Conservation (phyloP, 2,329 filamentous ascomycete genomes). For the Elsinoe australis region DNA sequence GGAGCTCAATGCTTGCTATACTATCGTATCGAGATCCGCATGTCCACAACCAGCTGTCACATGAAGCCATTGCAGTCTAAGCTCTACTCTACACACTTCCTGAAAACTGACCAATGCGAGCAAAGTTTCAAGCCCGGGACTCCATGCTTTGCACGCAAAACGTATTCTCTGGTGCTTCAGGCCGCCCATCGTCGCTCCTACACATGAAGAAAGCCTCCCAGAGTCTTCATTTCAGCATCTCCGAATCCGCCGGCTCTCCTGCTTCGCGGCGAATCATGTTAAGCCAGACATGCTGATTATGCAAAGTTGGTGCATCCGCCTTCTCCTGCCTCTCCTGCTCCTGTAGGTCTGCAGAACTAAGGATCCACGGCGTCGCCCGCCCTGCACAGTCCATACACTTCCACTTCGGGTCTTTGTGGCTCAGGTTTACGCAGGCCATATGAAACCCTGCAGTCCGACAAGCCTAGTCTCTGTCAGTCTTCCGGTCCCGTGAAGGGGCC, state of each 20-base stretch:
- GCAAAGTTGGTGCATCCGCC: background rate
- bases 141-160: too few species aligned
- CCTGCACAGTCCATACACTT: conserved; percentile 22
- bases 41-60: too few species aligned
- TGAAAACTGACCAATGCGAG: too few species aligned
- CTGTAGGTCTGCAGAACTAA: background rate
- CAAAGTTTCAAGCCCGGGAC: too few species aligned
- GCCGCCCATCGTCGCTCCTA: too few species aligned
- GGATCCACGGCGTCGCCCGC: background rate
- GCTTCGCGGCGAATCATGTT: background rate
- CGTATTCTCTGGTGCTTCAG: too few species aligned
- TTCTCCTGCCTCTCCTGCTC: conserved; percentile 4
- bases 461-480: conserved; percentile 1
- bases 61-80: too few species aligned
- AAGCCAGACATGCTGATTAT: background rate
- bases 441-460: conserved; percentile 21
- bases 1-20: too few species aligned
- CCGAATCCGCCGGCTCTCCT: background rate
- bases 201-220: background rate
- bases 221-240: background rate
- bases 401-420: conserved; percentile 20
- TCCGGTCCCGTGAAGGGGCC: background rate
- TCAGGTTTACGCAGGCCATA: conserved; percentile 24
- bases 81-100: too few species aligned
- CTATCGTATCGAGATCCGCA: too few species aligned